A percentile compares a stretch with the other conserved stretches of the same genome.
phyloP scores from a whole-genome alignment of 805 yeast species.

The Ogataea salicorniae region DNA sequence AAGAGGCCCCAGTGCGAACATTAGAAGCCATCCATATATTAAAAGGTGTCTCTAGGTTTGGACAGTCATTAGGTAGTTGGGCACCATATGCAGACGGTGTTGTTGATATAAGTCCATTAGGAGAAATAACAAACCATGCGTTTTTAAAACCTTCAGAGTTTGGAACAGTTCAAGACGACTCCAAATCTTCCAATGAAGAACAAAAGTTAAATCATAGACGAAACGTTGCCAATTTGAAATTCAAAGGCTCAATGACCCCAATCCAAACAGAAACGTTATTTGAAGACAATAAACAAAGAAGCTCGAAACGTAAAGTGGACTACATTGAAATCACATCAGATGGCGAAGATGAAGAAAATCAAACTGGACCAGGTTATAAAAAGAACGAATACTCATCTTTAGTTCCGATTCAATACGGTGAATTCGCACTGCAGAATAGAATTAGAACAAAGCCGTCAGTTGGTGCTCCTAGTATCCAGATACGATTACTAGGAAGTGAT shows the following conservation, averaged over 20 bases:
- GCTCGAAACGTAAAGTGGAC: conserved; percentile 15
- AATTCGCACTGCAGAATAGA: conserved; percentile 37
- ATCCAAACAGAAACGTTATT: conserved; percentile 33
- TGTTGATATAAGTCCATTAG: conserved; percentile 62
- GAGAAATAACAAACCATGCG: conserved; percentile 37
- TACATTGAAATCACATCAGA: conserved; percentile 1
- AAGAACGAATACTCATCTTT: conserved; percentile 43
- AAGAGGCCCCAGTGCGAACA: conserved; percentile 37
- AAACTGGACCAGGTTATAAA: conserved; percentile 11
- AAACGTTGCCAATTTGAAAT: conserved; percentile 48
- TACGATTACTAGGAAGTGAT: conserved; percentile 58
- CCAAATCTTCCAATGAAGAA: conserved; percentile 11
- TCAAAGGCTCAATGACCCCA: conserved; percentile 49
- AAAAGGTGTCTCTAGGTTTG: conserved; percentile 58
- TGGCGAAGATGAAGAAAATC: conserved; percentile 9
- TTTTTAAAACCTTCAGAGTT: conserved; percentile 26
- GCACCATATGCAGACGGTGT: conserved; percentile 62
- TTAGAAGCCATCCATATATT: conserved; percentile 52
- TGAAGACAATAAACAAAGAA: conserved; percentile 32
- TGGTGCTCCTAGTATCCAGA: conserved; percentile 16
- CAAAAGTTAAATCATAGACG: conserved; percentile 24
- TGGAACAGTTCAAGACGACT: conserved; percentile 14
- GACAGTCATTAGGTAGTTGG: conserved; percentile 68
- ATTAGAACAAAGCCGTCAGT: conserved; percentile 20
- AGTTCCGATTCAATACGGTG: conserved; percentile 53